Evolutionary conservation across 148 eudicot genomes (phyloP), one percentile per base, ranked within the genome.

Genomic region (Bassia scoparia): DNA sequence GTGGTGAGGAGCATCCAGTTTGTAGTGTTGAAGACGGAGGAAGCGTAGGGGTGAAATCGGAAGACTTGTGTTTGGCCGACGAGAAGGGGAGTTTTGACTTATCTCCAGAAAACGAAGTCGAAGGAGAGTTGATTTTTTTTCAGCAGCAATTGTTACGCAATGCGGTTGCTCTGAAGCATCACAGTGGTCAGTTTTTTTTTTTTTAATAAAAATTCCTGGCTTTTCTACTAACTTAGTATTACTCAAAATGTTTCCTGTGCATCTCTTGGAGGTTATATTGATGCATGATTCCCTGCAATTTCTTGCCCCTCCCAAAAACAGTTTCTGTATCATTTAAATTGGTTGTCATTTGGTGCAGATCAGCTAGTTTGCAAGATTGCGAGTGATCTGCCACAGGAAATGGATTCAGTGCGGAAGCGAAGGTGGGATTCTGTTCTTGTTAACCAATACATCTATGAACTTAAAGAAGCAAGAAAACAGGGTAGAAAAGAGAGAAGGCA

Each of bases 401-500:
- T 85, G 56, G 89, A 91, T 77, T 77, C 75, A 37, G 77, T 81
- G 54, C 79, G 92, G 50, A 84, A 81, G 83, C 85, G 69, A 70
- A 89, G 83, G 67, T 95, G 99, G 97, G 99, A 95, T 87, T 85
- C 84, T 77, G 96, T 95, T 44, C 84, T 85, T 59, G 91, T 86
- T 35, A 87, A 81, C 73, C 93, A 89, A 78, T 95, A 95, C 81
- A 80, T 85, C 75, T 81, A 76, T 79, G 92, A 89, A 70, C 96
- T 95, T 67, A 84, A 87, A 80, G 97, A 95, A 83, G 96, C 97
- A 21, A 86, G 87, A 78, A 95, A 92, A 72, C 93, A 86, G 80
- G 96, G 99, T 71, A 83, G 96, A 67, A 95, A 95, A 82, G 99
- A 95, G 80, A 87, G 88, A 77, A 86, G 91, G 81, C 89, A 89